Evolutionary conservation across 257 asterid genomes (phyloP).

Genomic region (Ajuga chamaepitys): DNA sequence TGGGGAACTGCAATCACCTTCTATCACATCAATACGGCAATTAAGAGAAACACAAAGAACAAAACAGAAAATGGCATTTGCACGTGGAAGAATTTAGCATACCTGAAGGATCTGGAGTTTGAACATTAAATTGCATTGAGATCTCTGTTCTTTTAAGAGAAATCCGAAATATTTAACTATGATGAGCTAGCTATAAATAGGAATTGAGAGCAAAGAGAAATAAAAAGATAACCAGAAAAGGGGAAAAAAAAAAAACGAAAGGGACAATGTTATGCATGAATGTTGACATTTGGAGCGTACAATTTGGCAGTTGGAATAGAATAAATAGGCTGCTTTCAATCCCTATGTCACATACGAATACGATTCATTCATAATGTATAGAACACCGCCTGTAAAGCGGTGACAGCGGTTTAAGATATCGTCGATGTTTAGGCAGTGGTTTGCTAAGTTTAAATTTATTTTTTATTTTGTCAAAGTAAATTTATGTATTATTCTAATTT

Average conservation of each 20-base stretch:
- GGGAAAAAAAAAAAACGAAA: not conserved
- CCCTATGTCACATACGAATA: too few relatives aligned
- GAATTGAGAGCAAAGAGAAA: too few relatives aligned
- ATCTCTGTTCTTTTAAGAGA: not conserved
- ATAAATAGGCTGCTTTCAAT: too few relatives aligned
- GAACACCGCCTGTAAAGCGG: too few relatives aligned
- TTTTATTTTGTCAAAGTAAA: too few relatives aligned
- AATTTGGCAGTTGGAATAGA: too few relatives aligned
- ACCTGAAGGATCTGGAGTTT: constrained; percentile 13
- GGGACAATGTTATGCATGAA: not conserved
- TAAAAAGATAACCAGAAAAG: too few relatives aligned
- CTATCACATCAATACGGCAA: not conserved
- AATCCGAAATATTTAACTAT: constrained; percentile 6
- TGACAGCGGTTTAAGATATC: too few relatives aligned
- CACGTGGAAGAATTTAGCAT: not conserved
- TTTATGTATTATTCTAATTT: too few relatives aligned
- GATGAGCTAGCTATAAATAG: constrained; percentile 9
- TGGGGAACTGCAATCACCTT: not conserved
- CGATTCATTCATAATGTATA: too few relatives aligned
- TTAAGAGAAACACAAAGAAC: not conserved
- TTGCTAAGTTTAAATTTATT: too few relatives aligned
- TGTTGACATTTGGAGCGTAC: not conserved
- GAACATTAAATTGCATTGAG: not conserved
- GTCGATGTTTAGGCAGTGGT: too few relatives aligned
- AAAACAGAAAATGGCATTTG: not conserved